Conservation (phyloP, 2,329 filamentous ascomycete genomes). For the Dothidotthia symphoricarpi region DNA sequence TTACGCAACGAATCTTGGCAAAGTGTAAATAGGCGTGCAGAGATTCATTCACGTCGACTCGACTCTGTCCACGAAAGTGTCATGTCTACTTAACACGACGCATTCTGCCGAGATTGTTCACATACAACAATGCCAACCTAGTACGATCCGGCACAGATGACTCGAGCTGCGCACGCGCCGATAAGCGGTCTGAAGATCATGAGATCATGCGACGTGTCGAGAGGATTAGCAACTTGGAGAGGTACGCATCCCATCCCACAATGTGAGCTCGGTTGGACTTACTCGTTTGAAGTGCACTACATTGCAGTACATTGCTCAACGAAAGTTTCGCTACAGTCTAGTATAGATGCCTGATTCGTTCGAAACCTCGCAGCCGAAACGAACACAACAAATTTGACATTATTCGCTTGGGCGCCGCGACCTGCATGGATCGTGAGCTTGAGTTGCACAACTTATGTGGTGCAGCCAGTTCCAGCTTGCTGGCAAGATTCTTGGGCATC, state of each 20-base stretch:
- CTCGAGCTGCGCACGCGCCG: too few species aligned
- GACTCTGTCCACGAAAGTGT: conserved; percentile 1
- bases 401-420: conserved; percentile 7
- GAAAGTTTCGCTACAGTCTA: neutral
- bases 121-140: too few species aligned
- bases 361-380: neutral
- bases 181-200: too few species aligned
- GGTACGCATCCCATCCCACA: conserved; percentile 8
- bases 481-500: conserved; percentile 3
- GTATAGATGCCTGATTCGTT: neutral
- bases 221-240: conserved; percentile 1
- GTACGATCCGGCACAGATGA: too few species aligned
- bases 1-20: neutral
- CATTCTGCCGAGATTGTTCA: too few species aligned
- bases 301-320: neutral
- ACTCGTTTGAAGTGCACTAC: neutral
- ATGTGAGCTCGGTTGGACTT: conserved; percentile 1
- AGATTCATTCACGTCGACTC: neutral
- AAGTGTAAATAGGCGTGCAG: conserved; percentile 7
- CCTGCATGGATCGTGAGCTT: conserved; percentile 5
- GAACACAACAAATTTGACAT: conserved; percentile 3
- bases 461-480: conserved; percentile 9
- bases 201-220: too few species aligned
- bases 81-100: too few species aligned
- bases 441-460: conserved; percentile 14